Conservation (phyloP, 1,284 basidiomycete genomes). For the Meripilus lineatus region DNA sequence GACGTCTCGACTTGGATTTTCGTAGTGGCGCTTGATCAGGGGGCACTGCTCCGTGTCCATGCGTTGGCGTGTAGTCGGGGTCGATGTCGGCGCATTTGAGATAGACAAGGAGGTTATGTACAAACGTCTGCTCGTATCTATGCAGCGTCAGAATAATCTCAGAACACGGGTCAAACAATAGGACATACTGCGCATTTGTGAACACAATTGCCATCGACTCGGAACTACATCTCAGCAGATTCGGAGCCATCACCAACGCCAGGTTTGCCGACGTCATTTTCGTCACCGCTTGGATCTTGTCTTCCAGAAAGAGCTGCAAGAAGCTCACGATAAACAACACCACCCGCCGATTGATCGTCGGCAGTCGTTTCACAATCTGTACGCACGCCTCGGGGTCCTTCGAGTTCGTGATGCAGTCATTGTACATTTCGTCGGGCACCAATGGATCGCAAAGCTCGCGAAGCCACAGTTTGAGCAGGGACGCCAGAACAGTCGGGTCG, state of each 20-base stretch:
- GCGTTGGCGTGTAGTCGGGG: slow-evolving; percentile 67
- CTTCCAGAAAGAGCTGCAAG: slow-evolving; percentile 81
- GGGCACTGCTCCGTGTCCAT: slow-evolving; percentile 66
- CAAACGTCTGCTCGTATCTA: slow-evolving; percentile 84
- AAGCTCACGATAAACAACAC: slow-evolving; percentile 86
- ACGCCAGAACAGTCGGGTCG: slow-evolving; percentile 85
- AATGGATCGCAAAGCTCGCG: slow-evolving; percentile 86
- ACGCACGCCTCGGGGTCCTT: slow-evolving; percentile 66
- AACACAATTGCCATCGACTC: slow-evolving; percentile 83
- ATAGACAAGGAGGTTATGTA: slow-evolving; percentile 77
- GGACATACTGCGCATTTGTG: slow-evolving; percentile 78
- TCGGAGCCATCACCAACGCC: slow-evolving; percentile 85
- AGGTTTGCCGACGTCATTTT: slow-evolving; percentile 85
- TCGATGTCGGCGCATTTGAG: slow-evolving; percentile 74
- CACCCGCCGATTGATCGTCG: slow-evolving; percentile 80
- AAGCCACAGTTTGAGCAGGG: slow-evolving; percentile 87
- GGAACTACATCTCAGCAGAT: slow-evolving; percentile 77
- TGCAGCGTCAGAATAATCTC: slow-evolving; percentile 8
- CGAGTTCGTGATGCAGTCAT: slow-evolving; percentile 75
- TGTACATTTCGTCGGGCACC: slow-evolving; percentile 82
- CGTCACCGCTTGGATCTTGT: slow-evolving; percentile 64
- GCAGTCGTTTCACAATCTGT: slow-evolving; percentile 69
- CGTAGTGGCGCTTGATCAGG: slow-evolving; percentile 28
- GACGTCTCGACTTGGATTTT: slow-evolving; percentile 43
- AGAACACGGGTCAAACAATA: slow-evolving; percentile 7